Conservation (phyloP, 1,139 yeast genomes). For the Candida gigantensis region DNA sequence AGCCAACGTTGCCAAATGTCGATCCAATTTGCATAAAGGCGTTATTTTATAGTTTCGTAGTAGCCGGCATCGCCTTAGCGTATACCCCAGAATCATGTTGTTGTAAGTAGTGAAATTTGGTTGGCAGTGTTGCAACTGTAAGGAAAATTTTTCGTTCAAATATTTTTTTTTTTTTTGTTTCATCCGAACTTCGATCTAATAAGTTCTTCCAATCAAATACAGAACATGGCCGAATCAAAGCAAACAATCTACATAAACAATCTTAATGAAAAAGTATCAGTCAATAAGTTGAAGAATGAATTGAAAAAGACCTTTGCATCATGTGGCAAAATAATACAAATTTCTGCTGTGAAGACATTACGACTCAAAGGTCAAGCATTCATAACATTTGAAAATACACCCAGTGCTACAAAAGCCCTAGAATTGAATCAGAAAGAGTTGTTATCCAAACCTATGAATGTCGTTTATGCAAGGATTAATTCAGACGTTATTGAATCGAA, state of each 20-base stretch:
- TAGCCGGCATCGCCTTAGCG: too few relatives aligned
- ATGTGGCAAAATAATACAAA: conserved; percentile 52
- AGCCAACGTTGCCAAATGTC: too few relatives aligned
- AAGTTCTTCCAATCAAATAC: too few relatives aligned
- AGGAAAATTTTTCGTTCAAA: background rate
- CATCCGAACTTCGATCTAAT: too few relatives aligned
- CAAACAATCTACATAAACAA: conserved; percentile 64
- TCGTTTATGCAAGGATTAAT: conserved; percentile 42
- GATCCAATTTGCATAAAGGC: too few relatives aligned
- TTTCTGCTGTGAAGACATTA: conserved; percentile 63
- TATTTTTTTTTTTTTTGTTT: too few relatives aligned
- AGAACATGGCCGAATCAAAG: conserved; percentile 16
- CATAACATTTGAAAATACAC: conserved; percentile 54
- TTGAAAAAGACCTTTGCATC: conserved; percentile 43
- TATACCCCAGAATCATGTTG: too few relatives aligned
- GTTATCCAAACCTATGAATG: conserved; percentile 56
- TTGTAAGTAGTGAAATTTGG: too few relatives aligned
- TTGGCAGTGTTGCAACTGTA: too few relatives aligned
- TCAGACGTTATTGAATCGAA: conserved; percentile 40
- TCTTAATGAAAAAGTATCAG: conserved; percentile 67
- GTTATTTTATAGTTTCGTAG: too few relatives aligned
- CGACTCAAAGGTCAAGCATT: conserved; percentile 86
- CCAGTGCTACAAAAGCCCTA: conserved; percentile 53
- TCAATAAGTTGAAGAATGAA: conserved; percentile 48
- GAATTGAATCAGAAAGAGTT: conserved; percentile 45